Conservation (phyloP, 495 filamentous ascomycete genomes). For the Hypoxylon perforatum region DNA sequence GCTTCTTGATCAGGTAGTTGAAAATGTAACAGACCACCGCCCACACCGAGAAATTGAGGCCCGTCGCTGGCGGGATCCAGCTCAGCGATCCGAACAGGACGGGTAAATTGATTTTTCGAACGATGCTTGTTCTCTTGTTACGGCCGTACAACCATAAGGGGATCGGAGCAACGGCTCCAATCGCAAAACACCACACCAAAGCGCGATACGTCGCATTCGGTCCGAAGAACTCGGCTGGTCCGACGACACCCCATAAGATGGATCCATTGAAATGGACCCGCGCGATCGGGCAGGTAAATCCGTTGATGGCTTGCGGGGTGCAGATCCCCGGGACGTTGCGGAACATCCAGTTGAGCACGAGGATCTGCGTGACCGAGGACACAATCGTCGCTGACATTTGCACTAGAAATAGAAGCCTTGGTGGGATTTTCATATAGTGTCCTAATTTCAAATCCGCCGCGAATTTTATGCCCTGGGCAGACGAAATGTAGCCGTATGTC, state of each 20-base stretch:
- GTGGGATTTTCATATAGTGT: slow-evolving; percentile 94
- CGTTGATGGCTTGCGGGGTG: slow-evolving; percentile 79
- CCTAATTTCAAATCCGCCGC: slow-evolving; percentile 87
- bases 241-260: slow-evolving; percentile 90
- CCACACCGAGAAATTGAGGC: slow-evolving; percentile 86
- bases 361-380: slow-evolving; percentile 82
- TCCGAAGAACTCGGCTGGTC: slow-evolving; percentile 81
- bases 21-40: slow-evolving; percentile 84
- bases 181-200: slow-evolving; percentile 80
- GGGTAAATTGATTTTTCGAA: slow-evolving; percentile 75
- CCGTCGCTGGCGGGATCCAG: slow-evolving; percentile 89
- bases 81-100: slow-evolving; percentile 77
- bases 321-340: slow-evolving; percentile 78
- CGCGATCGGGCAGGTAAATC: slow-evolving; percentile 88
- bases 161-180: slow-evolving; percentile 77
- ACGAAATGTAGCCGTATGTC: slow-evolving; percentile 85
- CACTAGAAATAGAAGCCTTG: slow-evolving; percentile 79
- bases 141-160: slow-evolving; percentile 72
- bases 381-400: slow-evolving; percentile 85
- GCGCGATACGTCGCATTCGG: slow-evolving; percentile 73
- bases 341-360: slow-evolving; percentile 92
- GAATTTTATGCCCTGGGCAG: slow-evolving; percentile 87
- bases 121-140: slow-evolving; percentile 56
- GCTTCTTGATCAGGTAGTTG: slow-evolving; percentile 76
- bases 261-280: slow-evolving; percentile 91